Evolutionary conservation across 352 stramenopile genomes (phyloP).

Genomic region (Phytophthora uliginosa): DNA sequence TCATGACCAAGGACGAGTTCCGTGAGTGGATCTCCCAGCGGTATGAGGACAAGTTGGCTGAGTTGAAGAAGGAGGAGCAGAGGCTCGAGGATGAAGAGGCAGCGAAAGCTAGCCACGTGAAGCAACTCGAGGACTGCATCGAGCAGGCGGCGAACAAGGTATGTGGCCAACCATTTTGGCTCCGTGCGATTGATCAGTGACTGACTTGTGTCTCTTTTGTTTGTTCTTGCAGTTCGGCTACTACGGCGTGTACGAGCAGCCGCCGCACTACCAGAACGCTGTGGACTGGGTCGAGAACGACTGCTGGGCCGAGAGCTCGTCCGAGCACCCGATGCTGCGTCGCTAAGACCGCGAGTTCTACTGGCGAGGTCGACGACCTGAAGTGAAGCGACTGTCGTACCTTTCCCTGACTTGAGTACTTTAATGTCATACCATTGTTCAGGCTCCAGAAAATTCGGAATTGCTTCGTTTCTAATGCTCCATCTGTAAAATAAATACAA

Average conservation of each 20-base stretch:
- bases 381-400: conserved; percentile 15
- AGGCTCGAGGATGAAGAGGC: conserved; percentile 30
- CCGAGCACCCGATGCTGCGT: conserved; percentile 18
- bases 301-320: conserved; percentile 30
- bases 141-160: conserved; percentile 58
- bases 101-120: conserved; percentile 27
- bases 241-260: conserved; percentile 64
- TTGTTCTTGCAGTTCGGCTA: conserved; percentile 48
- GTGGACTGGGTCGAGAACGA: conserved; percentile 57
- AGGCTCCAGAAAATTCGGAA: too few relatives aligned
- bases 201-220: conserved; percentile 9
- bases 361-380: too few relatives aligned
- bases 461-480: too few relatives aligned
- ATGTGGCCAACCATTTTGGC: background rate
- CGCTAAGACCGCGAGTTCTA: too few relatives aligned
- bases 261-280: conserved; percentile 53
- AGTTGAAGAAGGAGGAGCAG: conserved; percentile 23
- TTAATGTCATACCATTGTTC: too few relatives aligned
- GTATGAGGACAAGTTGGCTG: conserved; percentile 35
- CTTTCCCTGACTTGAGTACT: too few relatives aligned
- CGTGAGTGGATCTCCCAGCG: conserved; percentile 37
- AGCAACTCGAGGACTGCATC: conserved; percentile 57
- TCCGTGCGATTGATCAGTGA: background rate
- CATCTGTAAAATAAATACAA: too few relatives aligned
- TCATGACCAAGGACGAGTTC: conserved; percentile 63